Base-by-base conservation (phyloP, 176 grass and related monocot genomes). In the Cenchrus purpureus region DNA sequence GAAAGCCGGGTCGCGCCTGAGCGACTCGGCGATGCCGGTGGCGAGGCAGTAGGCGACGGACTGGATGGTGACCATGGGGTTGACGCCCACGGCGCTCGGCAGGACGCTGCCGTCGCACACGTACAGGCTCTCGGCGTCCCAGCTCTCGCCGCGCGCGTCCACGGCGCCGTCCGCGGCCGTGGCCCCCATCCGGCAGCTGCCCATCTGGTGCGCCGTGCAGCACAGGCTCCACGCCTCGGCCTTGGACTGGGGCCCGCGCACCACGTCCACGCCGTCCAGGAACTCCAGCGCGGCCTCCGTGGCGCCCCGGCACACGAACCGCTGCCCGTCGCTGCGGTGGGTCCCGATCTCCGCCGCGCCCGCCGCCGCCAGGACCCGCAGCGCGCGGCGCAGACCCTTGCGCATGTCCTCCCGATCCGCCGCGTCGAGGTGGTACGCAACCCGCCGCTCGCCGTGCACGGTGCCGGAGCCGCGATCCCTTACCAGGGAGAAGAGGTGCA, bases 1-100 rank as follows among this genome's bases (percentile, higher is more conserved):
- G 54, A 82, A 82, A 60, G n/a, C 13, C 13, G 17, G 37, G 6
- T 56, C 70, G 50, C 42, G 51, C 61, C 81, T 65, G 15, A 98
- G 80, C 16, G 59, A 78, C 37, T 94, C 84, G 8, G 74, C 91
- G 61, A 98, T 98, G 56, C 90, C 91, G 1, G 73, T 69, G 52
- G 88, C 91, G 79, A 98, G 85, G 81, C 91, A 94, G 80, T 94
- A 94, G 12, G 97, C 97, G 3, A 89, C 81, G 79, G 93, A 90
- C 15, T 94, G 90, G 34, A 95, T 95, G 88, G 97, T 98, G 84
- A 98, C 81, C 97, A 98, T 94, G 63, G 96, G 96, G 83, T 98
- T 98, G 53, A 98, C 69, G 28, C 93, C 97, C 31, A 95, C 74
- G 7, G 93, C 93, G 76, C 46, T 79, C 0, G 97, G 97, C 54